phyloP scores from a whole-genome alignment of 2,329 filamentous ascomycete genomes.

The Cladobotryum mycophilum region DNA sequence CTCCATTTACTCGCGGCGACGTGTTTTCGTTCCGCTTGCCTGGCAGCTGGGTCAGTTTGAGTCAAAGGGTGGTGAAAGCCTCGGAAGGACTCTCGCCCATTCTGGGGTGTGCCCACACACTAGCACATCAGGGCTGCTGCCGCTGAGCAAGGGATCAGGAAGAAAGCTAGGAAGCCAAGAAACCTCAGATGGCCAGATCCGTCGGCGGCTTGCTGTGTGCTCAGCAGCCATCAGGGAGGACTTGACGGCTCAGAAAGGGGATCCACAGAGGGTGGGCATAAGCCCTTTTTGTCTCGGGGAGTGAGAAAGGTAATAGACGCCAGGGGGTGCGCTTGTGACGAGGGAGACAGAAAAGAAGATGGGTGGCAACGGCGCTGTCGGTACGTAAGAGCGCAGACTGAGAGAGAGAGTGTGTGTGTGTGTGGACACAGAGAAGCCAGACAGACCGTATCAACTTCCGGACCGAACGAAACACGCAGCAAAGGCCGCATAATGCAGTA shows the following conservation, averaged over 20 bases:
- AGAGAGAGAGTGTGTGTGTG: no score
- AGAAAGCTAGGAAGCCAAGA: neutral
- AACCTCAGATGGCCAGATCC: constrained; percentile 15
- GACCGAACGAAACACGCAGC: constrained; percentile 10
- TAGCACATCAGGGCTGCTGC: neutral
- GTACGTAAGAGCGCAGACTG: neutral
- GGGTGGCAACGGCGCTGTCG: neutral
- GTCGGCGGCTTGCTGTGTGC: constrained; percentile 13
- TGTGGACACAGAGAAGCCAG: neutral
- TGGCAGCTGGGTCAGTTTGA: no score
- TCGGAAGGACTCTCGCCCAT: neutral
- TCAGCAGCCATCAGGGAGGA: constrained; percentile 3
- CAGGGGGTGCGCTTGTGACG: neutral
- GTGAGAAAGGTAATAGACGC: neutral
- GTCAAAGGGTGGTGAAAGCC: no score
- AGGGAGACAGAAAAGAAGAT: neutral
- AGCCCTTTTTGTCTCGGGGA: neutral
- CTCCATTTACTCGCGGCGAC: no score
- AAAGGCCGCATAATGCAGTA: neutral
- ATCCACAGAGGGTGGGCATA: neutral
- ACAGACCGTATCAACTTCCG: constrained; percentile 9
- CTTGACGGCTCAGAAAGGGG: constrained; percentile 3
- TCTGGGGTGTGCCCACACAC: constrained; percentile 5
- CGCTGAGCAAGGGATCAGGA: constrained; percentile 5
- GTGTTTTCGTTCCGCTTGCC: no score